Evolutionary conservation across 352 stramenopile genomes (phyloP), one percentile per base, ranked within the genome.

Genomic region (Pythium diclinum): DNA sequence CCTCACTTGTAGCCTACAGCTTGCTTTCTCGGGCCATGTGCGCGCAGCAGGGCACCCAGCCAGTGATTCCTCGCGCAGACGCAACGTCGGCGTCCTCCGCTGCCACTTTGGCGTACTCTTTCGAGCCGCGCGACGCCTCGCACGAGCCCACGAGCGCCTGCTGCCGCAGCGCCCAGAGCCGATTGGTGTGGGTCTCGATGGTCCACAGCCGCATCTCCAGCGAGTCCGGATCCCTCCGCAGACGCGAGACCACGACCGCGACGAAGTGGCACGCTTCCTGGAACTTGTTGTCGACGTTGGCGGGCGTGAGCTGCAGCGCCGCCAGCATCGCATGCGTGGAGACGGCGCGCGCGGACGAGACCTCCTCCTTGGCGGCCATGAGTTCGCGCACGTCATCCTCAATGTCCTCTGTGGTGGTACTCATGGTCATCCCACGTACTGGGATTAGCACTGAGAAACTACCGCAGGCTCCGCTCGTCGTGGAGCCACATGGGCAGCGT

Each of bases 91-190:
- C 52, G 57, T 58, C 62, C 13, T 57, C 38, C 1, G 57, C 49
- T 6, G 33, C 59, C 1, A 55, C 30, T 7, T 66, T 53, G 7
- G 71, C 52, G 61, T 89, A 86, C 54, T 72, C 71, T 58, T 77
- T 81, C 14, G 72, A 71, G n/a, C 75, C 77, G 1, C 82, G 74
- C 9, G 74, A 85, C 19, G 56, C 64, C 59, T 91, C 82, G 46
- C 82, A 91, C 1, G 82, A 85, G 36, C 79, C 79, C n/a, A 85
- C 54, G 11, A 77, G 61, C 16, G 73, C 79, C 67, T 90, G 81
- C 65, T 88, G 79, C 40, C 76, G 72, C 25, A 87, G 71, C 19
- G 79, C 76, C 81, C 81, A 88, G 0, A 90, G 62, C 0, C 74
- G 68, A 44, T 78, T 78, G 14, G 68, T 17, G 40, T 83, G 74